Evolutionary conservation across 306 rosid genomes (phyloP).

Genomic region (Cucurbita ficifolia): DNA sequence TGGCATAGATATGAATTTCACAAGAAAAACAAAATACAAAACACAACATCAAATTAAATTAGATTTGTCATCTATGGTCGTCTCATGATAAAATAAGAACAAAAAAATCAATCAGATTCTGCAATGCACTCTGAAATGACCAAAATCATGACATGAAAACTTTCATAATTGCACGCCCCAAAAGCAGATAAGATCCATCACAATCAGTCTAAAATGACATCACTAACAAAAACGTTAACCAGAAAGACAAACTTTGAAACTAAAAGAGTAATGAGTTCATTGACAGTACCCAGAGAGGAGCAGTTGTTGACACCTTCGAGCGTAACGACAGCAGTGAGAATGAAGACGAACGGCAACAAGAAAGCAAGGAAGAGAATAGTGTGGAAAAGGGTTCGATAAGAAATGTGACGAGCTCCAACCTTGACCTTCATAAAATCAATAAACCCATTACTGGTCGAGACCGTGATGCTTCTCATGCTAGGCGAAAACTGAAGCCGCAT

Average conservation of each 20-base stretch:
- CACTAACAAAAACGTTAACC: background rate
- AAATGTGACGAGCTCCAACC: slow-evolving; percentile 98
- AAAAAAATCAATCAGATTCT: background rate
- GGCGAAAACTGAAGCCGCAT: slow-evolving; percentile 99
- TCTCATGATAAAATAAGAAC: background rate
- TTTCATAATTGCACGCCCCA: background rate
- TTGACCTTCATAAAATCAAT: slow-evolving; percentile 99
- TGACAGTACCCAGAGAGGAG: slow-evolving; percentile 80
- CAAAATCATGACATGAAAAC: background rate
- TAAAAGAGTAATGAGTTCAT: background rate
- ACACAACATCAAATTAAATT: background rate
- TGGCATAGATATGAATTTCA: background rate
- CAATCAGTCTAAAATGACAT: background rate
- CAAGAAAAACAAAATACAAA: background rate
- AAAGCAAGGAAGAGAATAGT: slow-evolving; percentile 89
- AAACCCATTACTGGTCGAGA: slow-evolving; percentile 97
- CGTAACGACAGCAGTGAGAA: slow-evolving; percentile 95
- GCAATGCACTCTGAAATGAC: background rate
- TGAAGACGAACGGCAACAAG: slow-evolving; percentile 84
- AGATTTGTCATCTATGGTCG: background rate
- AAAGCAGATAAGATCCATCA: background rate
- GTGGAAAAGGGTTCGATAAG: slow-evolving; percentile 95
- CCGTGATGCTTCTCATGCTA: slow-evolving; percentile 99
- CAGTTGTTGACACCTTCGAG: slow-evolving; percentile 99
- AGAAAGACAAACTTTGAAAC: background rate